Conservation (phyloP, 176 grass and related monocot genomes). For the Themeda triandra region DNA sequence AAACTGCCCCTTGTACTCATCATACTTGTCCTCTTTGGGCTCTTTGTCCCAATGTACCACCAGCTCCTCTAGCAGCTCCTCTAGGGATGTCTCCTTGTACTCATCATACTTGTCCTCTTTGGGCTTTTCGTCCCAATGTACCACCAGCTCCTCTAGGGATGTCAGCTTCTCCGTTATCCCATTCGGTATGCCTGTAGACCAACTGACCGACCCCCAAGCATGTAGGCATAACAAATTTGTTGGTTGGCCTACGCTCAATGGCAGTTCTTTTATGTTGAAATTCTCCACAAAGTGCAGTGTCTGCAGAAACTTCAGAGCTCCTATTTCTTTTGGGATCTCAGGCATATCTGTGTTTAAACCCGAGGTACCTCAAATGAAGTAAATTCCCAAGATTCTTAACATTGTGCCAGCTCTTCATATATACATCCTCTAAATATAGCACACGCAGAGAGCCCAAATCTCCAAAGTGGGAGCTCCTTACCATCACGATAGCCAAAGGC, state of each 20-base stretch:
- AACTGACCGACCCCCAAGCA: rapidly evolving
- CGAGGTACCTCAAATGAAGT: background rate
- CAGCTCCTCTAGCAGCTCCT: no score
- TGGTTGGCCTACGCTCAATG: background rate
- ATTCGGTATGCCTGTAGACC: background rate
- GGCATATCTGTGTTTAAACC: background rate
- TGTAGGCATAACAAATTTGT: background rate
- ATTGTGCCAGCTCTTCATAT: background rate
- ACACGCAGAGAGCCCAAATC: background rate
- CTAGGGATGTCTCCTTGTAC: no score
- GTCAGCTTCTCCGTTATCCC: background rate
- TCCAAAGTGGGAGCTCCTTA: background rate
- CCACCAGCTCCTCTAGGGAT: background rate
- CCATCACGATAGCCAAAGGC: background rate
- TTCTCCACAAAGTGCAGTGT: background rate
- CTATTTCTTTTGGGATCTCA: background rate
- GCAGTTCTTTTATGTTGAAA: background rate
- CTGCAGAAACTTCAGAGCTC: background rate
- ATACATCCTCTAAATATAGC: background rate
- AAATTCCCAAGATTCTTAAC: background rate
- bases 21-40: no score
- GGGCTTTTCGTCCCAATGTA: no score
- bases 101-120: no score
- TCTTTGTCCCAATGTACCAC: no score
- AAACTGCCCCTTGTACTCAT: background rate